These are phyloP conservation scores for Debaryomycetaceae sp. DNA, from an alignment of 1,139 yeast species.

Conservation along the genomic window DNA sequence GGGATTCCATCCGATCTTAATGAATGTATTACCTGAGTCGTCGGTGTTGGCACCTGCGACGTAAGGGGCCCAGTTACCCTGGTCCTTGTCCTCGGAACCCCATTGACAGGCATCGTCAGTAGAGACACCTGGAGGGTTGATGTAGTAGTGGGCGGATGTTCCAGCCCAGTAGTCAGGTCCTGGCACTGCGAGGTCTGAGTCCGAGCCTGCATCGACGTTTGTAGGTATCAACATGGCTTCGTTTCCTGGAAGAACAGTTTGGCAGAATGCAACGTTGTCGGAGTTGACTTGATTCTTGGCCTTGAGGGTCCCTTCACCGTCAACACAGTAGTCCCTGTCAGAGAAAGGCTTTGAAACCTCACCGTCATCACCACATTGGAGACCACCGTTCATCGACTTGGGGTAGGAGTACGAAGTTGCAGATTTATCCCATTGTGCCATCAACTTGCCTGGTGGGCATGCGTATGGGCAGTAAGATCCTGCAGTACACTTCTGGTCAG, in stretches of 20 bases:
- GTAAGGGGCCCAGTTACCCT: slow-evolving; percentile 91
- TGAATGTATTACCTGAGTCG: slow-evolving; percentile 60
- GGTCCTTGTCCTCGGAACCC: slow-evolving; percentile 66
- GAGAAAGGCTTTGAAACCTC: slow-evolving; percentile 59
- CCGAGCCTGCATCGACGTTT: slow-evolving; percentile 44
- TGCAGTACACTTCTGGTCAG: slow-evolving; percentile 67
- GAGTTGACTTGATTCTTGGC: slow-evolving; percentile 52
- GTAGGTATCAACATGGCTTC: slow-evolving; percentile 94
- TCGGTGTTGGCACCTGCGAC: slow-evolving; percentile 90
- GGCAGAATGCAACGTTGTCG: slow-evolving; percentile 75
- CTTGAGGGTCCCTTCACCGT: slow-evolving; percentile 69
- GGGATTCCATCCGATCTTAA: slow-evolving; percentile 91
- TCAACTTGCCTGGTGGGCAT: slow-evolving; percentile 77
- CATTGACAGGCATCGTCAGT: slow-evolving; percentile 77
- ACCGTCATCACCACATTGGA: slow-evolving; percentile 72
- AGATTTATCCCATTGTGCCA: slow-evolving; percentile 73
- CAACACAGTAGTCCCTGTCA: slow-evolving; percentile 61
- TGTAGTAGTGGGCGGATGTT: slow-evolving; percentile 84
- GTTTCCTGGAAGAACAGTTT: slow-evolving; percentile 89
- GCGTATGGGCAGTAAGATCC: slow-evolving; percentile 88
- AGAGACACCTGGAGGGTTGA: slow-evolving; percentile 83
- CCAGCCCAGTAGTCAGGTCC: slow-evolving; percentile 69
- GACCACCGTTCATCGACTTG: slow-evolving; percentile 77
- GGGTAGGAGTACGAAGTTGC: slow-evolving; percentile 62
- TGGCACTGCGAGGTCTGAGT: slow-evolving; percentile 71